Conservation (phyloP, 495 filamentous ascomycete genomes). For the Lophiostoma macrostomum region DNA sequence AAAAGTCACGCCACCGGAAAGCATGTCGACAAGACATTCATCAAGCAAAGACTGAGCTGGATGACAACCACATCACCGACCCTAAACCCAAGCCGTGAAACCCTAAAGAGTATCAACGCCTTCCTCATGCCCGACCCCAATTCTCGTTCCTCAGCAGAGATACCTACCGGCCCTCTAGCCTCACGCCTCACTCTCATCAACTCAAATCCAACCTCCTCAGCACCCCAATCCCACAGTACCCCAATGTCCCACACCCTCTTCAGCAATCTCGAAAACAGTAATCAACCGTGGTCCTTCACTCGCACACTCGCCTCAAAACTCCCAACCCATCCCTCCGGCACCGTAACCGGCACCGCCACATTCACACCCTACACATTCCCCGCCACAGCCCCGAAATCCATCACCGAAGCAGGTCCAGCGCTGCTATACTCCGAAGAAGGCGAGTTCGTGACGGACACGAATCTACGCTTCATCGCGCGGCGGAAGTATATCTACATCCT, state of each 20-base stretch:
- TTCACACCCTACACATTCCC: conserved; percentile 10
- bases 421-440: conserved; percentile 24
- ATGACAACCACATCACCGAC: conserved; percentile 71
- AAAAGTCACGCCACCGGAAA: conserved; percentile 9
- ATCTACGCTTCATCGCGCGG: conserved; percentile 3
- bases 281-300: conserved; percentile 13
- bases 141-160: too few relatives aligned
- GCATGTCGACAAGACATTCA: conserved; percentile 66
- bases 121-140: conserved; percentile 65
- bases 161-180: too few relatives aligned
- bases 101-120: conserved; percentile 81
- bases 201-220: neutral
- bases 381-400: neutral
- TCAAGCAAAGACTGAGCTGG: conserved; percentile 71
- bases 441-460: conserved; percentile 12
- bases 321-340: conserved; percentile 29
- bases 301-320: conserved; percentile 24
- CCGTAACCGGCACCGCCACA: conserved; percentile 27
- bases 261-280: neutral
- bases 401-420: neutral
- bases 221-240: neutral
- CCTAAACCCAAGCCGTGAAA: conserved; percentile 75
- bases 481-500: conserved; percentile 22
- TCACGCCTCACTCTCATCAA: neutral
- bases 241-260: neutral